Evolutionary conservation across 495 filamentous ascomycete genomes (phyloP), one percentile per base, ranked within the genome.

Genomic region (Podospora conica): DNA sequence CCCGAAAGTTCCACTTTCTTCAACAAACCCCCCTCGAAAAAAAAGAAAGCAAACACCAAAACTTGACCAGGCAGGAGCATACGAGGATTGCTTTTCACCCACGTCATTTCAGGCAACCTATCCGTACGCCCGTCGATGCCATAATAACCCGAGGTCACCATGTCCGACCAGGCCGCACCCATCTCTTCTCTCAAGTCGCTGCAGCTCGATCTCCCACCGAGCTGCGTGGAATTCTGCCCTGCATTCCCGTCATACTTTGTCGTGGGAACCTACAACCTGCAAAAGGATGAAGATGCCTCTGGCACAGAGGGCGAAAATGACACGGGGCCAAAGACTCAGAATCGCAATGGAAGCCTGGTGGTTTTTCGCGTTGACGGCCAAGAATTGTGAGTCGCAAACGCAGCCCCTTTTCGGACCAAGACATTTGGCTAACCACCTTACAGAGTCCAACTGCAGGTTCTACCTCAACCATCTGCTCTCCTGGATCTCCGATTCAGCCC

Each of bases 401-500:
- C 4, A 57, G 55, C 22, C 27, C 22, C 4, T 58, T 18, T 3
- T 68, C n/a, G 15, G 21, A 69, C 28, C n/a, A n/a, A n/a, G n/a
- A n/a, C n/a, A n/a, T 48, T 48, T 48, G 12, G 40, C 60, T 65
- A 21, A 69, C 20, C 25, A 21, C 58, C 27, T 33, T 53, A 40
- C 61, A 82, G 80, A 73, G 70, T 68, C 1, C 75, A 72, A 58
- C 54, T 81, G 24, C 81, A 86, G 65, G 85, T 81, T 1, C 61
- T 88, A 27, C 73, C 80, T 3, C 82, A 87, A 33, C 83, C 83
- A 53, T 89, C 85, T 68, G 92, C 91, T 22, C 82, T 97, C 23
- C 86, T 98, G 55, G 94, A 98, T 73, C 82, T 97, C 23, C 90
- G 91, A 65, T 97, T 97, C 75, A 86, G 87, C 65, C 87, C 86